Base-by-base conservation (phyloP, 2,329 filamentous ascomycete genomes). In the Aspergillus sp. region DNA sequence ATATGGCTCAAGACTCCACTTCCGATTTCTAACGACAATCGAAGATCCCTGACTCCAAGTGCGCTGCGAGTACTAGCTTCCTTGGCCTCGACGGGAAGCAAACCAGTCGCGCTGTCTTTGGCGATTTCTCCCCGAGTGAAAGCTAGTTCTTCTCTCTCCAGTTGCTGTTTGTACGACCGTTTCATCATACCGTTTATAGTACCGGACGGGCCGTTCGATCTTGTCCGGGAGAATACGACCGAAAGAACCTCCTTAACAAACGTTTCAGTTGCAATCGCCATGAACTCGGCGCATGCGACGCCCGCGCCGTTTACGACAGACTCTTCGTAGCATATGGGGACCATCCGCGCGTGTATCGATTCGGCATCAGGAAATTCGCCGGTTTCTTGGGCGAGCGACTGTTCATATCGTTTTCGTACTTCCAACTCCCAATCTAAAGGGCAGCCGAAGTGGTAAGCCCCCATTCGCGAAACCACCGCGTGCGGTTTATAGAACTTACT, bases 31-130 rank as follows among this genome's bases (percentile, higher is more conserved):
- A 96, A 76, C 0, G 91, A 88, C 3, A 97, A 80, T 43, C 90
- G 85, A 52, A 97, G 77, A 74, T 97, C 94, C 19, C 89, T 87
- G 79, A 94, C 89, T 15, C 88, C 88, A 1, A 97, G 78, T 0
- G 91, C 87, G 6, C 88, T 85, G 45, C 92, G 84, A 68, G 90
- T 87, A 59, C 86, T 86, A 17, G 90, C 89, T 57, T 90, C 89
- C 72, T 91, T 92, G 3, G 91, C 87, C 76, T 97, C 93, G 41
- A 93, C 81, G 0, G 93, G 94, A 6, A 97, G 79, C 30, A 96
- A 78, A 1, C 93, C 93, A 52, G 86, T 89, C 22, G 79, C 76
- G 62, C 90, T 89, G 61, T 93, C 91, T 67, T 91, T 85, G 19
- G 85, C 81, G 1, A 96, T 75, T 68, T 93, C 91, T 4, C 93